Base-by-base conservation (phyloP, 345 rosid species). In the Murraya paniculata region DNA sequence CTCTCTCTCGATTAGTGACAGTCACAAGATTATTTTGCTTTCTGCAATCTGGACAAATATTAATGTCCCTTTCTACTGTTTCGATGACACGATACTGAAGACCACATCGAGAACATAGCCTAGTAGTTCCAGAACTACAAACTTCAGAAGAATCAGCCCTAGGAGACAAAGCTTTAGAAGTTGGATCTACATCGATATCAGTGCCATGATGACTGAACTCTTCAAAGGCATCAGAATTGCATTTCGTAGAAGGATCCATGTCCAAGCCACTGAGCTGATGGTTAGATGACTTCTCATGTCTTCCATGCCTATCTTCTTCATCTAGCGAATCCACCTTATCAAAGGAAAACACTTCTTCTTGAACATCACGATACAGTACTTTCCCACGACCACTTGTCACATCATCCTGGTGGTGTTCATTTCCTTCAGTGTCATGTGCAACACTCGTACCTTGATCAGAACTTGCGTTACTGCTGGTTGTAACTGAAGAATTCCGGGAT, bases 31-130 rank as follows among this genome's bases (percentile, higher is more conserved):
- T 77, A 67, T 81, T 83, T 81, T 86, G 86, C 85, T 79, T 82
- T 74, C 83, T 77, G 89, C 99, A 96, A 77, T 91, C 90, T 48
- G 83, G 83, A 86, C 99, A 96, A 74, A 92, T 88, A 78, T 82
- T 71, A 75, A 75, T 72, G 58, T 90, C 90, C 73, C 55, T 78
- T 78, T 86, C 87, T 74, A 75, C 68, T 64, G 68, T 83, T 81
- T 85, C 89, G 39, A 77, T 78, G 74, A 72, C 87, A 74, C 22
- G 76, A 85, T 90, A 94, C 71, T 70, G 75, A 78, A 85, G 80
- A 75, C 94, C 88, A 81, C 98, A 94, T 80, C 84, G 82, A 57
- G 82, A 88, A 86, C 99, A 95, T 30, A 87, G 60, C 72, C 82
- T 83, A 72, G 78, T 73, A 72, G 78, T 84, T 77, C 81, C 87